Evolutionary conservation across 176 grass and related monocot genomes (phyloP).

Genomic region (Bromus sterilis): DNA sequence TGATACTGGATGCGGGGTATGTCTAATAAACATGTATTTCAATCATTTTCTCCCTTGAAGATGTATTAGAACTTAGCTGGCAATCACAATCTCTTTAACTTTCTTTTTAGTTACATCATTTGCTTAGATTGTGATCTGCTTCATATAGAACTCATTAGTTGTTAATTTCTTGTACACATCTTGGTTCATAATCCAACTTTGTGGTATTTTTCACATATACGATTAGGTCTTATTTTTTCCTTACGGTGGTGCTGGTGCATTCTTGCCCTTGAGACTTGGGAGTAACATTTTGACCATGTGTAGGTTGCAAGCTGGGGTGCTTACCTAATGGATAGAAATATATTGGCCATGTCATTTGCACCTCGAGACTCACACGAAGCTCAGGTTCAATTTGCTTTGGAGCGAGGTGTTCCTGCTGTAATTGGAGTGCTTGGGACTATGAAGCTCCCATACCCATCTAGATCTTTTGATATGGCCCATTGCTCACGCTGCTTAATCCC

Average conservation of each 20-base stretch:
- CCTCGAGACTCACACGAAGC: conserved; percentile 61
- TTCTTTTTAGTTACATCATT: neutral
- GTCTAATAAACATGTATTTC: neutral
- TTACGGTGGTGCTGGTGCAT: neutral
- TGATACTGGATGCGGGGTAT: conserved; percentile 89
- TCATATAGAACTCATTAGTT: conserved; percentile 28
- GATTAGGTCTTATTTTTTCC: neutral
- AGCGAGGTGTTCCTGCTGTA: conserved; percentile 73
- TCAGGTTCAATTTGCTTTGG: conserved; percentile 75
- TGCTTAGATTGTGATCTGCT: neutral
- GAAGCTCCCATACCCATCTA: conserved; percentile 75
- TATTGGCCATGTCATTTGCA: conserved; percentile 91
- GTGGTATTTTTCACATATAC: neutral
- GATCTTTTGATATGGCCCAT: conserved; percentile 77
- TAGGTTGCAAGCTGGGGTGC: conserved; percentile 82
- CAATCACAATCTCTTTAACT: neutral
- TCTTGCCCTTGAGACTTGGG: conserved; percentile 4
- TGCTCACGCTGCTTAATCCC: conserved; percentile 74
- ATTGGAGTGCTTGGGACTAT: conserved; percentile 76
- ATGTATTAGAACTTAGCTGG: neutral
- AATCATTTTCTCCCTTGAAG: conserved; percentile 22
- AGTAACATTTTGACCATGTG: conserved; percentile 10
- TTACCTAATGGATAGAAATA: conserved; percentile 67
- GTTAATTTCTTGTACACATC: neutral
- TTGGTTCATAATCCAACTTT: neutral